Conservation (phyloP, 2,329 filamentous ascomycete genomes). For the Neodidymelliopsis sp. region DNA sequence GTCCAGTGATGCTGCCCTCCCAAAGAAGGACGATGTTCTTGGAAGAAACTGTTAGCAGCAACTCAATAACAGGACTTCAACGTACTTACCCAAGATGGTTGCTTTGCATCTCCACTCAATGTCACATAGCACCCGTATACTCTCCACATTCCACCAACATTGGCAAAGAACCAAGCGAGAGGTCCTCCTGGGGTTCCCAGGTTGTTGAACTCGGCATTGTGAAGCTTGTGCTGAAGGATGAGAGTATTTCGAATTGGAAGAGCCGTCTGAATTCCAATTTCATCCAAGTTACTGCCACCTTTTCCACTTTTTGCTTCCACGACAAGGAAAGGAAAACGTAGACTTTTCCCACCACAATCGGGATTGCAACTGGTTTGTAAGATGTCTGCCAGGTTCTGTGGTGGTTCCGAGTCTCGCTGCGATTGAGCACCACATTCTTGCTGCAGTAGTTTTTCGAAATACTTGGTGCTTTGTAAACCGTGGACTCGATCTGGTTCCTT, state of each 20-base stretch:
- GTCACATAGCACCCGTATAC: constrained; percentile 23
- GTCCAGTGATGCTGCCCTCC: constrained; percentile 24
- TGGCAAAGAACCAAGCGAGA: constrained; percentile 26
- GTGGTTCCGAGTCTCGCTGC: background rate
- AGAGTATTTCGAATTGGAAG: constrained; percentile 24
- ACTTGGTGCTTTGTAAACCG: constrained; percentile 19
- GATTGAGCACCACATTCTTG: too few relatives aligned
- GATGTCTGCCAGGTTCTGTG: constrained; percentile 8
- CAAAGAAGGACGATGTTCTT: constrained; percentile 19
- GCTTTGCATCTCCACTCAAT: background rate
- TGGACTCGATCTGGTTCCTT: constrained; percentile 25
- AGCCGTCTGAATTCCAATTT: constrained; percentile 27
- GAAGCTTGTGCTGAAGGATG: constrained; percentile 21
- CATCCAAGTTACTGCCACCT: constrained; percentile 16
- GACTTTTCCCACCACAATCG: constrained; percentile 18
- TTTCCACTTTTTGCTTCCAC: constrained; percentile 28
- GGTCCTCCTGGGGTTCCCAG: constrained; percentile 25
- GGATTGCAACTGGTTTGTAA: constrained; percentile 20
- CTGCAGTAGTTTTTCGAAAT: constrained; percentile 14
- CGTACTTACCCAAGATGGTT: background rate
- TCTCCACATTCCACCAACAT: constrained; percentile 27
- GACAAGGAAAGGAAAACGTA: constrained; percentile 30
- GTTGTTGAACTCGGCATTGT: constrained; percentile 16
- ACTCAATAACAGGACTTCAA: background rate
- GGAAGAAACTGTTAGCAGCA: too few relatives aligned